Evolutionary conservation across 768 basidiomycete genomes (phyloP), one percentile per base, ranked within the genome.

Genomic region (Leucosporidium scottii): DNA sequence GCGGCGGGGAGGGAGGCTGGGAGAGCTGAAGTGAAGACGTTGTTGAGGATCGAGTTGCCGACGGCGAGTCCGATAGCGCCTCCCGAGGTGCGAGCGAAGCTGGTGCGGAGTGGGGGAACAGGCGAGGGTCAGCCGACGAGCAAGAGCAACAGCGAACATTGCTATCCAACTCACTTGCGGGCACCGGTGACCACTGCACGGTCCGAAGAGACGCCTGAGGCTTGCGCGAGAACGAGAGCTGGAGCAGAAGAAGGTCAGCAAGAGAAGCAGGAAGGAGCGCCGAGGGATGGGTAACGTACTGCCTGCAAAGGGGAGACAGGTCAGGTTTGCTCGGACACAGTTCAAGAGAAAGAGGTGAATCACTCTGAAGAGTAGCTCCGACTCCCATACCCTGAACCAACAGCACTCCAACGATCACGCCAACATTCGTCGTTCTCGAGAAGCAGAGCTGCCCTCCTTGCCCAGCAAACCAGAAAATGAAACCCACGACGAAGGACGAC

Each of bases 21-120:
- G 8, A 62, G 66, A 36, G 21, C 59, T 23, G 31, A 65, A 59
- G 50, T 18, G 59, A 76, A 69, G 15, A 70, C 51, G 61, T 75
- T 76, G 61, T 78, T 74, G 65, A 76, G 74, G 21, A 78, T 73
- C 1, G 77, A 75, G 67, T 76, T 77, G 34, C 71, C 67, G 47
- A 76, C 74, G 57, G 69, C 77, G 50, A 78, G 70, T 4, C 76
- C 77, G 62, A 78, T 72, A 17, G 76, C 73, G n/a, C 76, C 77
- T 21, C 77, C 77, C 64, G 75, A 72, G 18, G 75, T 75, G 21
- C 77, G 69, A 44, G 75, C 74, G 65, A 76, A 77, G 63, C 76
- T 76, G 51, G 34, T 20, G 15, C 10, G 10, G 20, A 28, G n/a
- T 1, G 34, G 12, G 4, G n/a, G 12, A 31, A 12, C 6, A 5